These are phyloP conservation scores for Thymus quinquecostatus DNA, from an alignment of 257 asterid species.

Conservation along the genomic window DNA sequence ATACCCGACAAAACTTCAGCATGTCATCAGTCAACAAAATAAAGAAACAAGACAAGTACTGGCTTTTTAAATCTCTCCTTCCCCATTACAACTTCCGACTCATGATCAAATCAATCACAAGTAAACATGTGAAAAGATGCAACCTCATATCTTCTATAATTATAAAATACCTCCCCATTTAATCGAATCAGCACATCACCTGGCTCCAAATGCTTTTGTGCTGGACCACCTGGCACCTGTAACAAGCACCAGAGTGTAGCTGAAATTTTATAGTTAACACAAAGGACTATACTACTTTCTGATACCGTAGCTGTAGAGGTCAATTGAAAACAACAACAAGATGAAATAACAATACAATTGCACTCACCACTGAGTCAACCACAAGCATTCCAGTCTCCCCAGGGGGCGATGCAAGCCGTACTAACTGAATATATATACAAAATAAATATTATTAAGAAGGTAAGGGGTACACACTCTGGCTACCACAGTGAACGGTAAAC, in stretches of 20 bases:
- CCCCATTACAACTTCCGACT: constrained; percentile 12
- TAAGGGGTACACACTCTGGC: constrained; percentile 7
- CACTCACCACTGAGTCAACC: constrained; percentile 92
- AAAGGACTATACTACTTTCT: constrained; percentile 10
- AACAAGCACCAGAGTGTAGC: constrained; percentile 30
- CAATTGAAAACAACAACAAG: neutral
- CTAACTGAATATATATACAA: constrained; percentile 58
- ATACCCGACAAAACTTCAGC: neutral
- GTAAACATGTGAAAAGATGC: constrained; percentile 18
- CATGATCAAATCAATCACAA: constrained; percentile 20
- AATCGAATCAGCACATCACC: constrained; percentile 94
- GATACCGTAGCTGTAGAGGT: constrained; percentile 7
- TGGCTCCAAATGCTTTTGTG: constrained; percentile 89
- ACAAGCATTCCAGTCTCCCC: constrained; percentile 99
- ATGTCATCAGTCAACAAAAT: neutral
- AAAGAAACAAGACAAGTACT: constrained; percentile 9
- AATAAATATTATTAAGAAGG: constrained; percentile 14
- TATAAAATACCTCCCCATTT: constrained; percentile 84
- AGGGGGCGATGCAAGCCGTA: constrained; percentile 85
- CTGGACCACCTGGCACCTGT: constrained; percentile 99
- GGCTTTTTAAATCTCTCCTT: constrained; percentile 17
- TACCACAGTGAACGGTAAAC: constrained; percentile 12
- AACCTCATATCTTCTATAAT: neutral
- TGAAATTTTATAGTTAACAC: constrained; percentile 28
- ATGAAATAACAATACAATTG: constrained; percentile 24